A percentile compares a stretch with the other conserved stretches of the same genome.
Evolutionary conservation across 305 asterid species (phyloP).

Genomic region (Rubia occidens): DNA sequence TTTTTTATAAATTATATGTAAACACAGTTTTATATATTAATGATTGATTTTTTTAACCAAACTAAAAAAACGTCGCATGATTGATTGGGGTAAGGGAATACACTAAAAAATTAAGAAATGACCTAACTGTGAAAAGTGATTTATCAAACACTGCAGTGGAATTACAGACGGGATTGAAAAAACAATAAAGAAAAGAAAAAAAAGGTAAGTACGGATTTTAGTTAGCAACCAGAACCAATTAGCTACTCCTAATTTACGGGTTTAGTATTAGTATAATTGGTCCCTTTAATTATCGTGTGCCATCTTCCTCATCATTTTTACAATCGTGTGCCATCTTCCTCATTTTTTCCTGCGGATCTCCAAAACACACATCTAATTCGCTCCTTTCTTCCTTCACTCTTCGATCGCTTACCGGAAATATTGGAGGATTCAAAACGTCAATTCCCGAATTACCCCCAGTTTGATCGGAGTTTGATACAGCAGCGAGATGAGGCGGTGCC

Average conservation of each 20-base stretch:
- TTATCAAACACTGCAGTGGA: neutral
- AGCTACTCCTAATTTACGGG: neutral
- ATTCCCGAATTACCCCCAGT: neutral
- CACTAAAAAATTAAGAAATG: neutral
- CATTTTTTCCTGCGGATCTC: slow-evolving; percentile 15
- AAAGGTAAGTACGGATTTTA: neutral
- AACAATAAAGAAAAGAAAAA: neutral
- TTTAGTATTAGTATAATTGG: neutral
- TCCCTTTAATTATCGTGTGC: neutral
- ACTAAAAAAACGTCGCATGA: no score
- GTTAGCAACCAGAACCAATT: neutral
- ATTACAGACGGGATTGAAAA: neutral
- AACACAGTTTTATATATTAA: no score
- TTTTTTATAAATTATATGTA: no score
- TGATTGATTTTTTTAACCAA: no score
- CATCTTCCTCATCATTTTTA: slow-evolving; percentile 10
- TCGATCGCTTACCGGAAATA: neutral
- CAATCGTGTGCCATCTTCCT: slow-evolving; percentile 8
- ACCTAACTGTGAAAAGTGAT: neutral
- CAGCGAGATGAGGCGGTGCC: slow-evolving; percentile 80
- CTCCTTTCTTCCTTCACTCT: neutral
- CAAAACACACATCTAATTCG: neutral
- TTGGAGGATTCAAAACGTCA: neutral
- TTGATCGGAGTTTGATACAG: slow-evolving; percentile 15
- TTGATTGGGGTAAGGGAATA: no score